These are phyloP conservation scores for Tetrapyrgos nigripes DNA, from an alignment of 1,284 basidiomycete genomes.

Conservation along the genomic window DNA sequence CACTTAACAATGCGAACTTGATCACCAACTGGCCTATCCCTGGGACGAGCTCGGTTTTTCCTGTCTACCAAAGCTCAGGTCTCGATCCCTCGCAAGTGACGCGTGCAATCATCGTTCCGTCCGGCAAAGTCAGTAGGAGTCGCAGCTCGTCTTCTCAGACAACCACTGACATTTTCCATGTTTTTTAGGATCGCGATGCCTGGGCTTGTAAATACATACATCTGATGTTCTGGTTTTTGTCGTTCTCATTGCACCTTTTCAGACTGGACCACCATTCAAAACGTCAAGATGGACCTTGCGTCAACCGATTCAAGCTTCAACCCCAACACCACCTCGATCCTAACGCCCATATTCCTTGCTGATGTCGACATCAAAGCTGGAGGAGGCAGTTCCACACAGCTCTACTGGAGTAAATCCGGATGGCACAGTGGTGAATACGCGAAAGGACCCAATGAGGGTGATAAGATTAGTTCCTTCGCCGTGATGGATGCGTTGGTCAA, in stretches of 20 bases:
- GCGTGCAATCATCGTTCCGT: slow-evolving; percentile 7
- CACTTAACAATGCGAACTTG: not conserved
- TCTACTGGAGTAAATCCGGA: slow-evolving; percentile 2
- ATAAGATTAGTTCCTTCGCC: not conserved
- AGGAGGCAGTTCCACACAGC: not conserved
- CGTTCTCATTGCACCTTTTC: not conserved
- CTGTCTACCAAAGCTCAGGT: slow-evolving; percentile 5
- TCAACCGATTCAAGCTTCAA: not conserved
- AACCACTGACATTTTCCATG: not conserved
- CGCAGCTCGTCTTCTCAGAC: not conserved
- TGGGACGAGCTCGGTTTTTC: not conserved
- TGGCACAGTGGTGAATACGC: slow-evolving; percentile 3
- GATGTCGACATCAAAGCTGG: slow-evolving; percentile 3
- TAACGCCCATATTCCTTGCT: slow-evolving; percentile 4
- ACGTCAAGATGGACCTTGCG: slow-evolving; percentile 1
- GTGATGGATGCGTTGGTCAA: slow-evolving; percentile 3
- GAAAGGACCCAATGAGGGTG: not conserved
- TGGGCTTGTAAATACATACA: not conserved
- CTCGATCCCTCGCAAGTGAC: not conserved
- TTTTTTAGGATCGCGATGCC: slow-evolving; percentile 1
- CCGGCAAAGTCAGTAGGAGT: not conserved
- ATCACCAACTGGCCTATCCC: slow-evolving; percentile 1
- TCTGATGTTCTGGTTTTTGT: not conserved
- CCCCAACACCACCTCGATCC: slow-evolving; percentile 4
- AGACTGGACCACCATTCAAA: slow-evolving; percentile 6